These are phyloP conservation scores for Globisporangium recalcitrans DNA, from an alignment of 352 stramenopile species.

Conservation along the genomic window DNA sequence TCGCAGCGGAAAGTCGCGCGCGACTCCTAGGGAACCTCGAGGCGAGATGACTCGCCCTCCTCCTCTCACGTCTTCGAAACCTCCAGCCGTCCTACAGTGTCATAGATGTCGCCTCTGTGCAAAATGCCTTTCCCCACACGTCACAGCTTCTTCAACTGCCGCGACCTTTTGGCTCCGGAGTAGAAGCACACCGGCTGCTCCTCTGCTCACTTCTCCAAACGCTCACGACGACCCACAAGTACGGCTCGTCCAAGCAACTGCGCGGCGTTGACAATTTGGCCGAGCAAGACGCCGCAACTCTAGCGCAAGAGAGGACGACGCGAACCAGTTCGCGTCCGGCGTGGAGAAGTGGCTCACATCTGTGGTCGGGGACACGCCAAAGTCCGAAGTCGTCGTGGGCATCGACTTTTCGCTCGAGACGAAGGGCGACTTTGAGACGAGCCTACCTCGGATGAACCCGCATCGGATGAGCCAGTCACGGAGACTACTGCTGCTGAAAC, in stretches of 20 bases:
- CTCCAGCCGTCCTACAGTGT: too few relatives aligned
- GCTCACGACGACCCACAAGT: background rate
- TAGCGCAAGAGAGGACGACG: background rate
- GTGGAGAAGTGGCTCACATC: conserved; percentile 8
- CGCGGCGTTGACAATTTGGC: background rate
- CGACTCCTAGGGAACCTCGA: background rate
- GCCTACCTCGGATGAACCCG: background rate
- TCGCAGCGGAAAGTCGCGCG: background rate
- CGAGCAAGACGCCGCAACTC: background rate
- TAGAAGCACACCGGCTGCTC: background rate
- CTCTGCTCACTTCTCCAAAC: background rate
- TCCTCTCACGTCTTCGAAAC: background rate
- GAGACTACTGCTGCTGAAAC: background rate
- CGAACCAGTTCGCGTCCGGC: conserved; percentile 7
- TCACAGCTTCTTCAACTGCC: background rate
- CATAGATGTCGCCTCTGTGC: background rate
- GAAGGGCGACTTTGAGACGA: conserved; percentile 16
- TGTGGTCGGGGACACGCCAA: background rate
- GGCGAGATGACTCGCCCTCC: background rate
- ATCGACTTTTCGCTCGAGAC: conserved; percentile 20
- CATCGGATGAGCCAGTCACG: background rate
- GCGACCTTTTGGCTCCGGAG: background rate
- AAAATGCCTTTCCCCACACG: background rate
- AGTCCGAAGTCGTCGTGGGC: conserved; percentile 10
- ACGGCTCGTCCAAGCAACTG: conserved; percentile 7